A percentile compares a stretch with the other conserved stretches of the same genome.
phyloP scores from a whole-genome alignment of 805 yeast genomes.

The Ogataea zsoltii region DNA sequence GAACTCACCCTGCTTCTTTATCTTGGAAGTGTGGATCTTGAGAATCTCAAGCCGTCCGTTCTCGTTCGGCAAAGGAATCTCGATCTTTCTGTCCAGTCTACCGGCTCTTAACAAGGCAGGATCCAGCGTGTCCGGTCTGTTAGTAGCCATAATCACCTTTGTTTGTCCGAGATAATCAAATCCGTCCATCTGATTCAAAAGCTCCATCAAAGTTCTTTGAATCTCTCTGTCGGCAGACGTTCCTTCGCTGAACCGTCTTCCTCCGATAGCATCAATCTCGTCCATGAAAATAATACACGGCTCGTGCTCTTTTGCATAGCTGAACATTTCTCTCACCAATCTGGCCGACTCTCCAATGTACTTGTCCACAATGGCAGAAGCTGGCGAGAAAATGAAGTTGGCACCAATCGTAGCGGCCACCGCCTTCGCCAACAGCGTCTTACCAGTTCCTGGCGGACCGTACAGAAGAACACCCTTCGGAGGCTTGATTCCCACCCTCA shows the following conservation, averaged over 20 bases:
- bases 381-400: constrained; percentile 96
- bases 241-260: constrained; percentile 96
- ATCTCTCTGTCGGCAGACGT: constrained; percentile 98
- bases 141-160: constrained; percentile 98
- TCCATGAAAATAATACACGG: constrained; percentile 99
- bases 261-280: constrained; percentile 98
- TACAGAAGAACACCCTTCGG: constrained; percentile 96
- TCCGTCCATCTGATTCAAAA: constrained; percentile 97
- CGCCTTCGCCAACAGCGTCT: constrained; percentile 93
- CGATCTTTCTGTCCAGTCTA: constrained; percentile 93
- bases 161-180: constrained; percentile 96
- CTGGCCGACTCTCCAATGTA: constrained; percentile 98
- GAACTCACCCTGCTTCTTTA: constrained; percentile 89
- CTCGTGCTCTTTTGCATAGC: constrained; percentile 96
- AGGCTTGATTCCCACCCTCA: constrained; percentile 97
- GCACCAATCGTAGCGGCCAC: constrained; percentile 99
- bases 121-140: constrained; percentile 96
- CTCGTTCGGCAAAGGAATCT: constrained; percentile 93
- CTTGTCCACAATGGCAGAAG: constrained; percentile 96
- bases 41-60: constrained; percentile 92
- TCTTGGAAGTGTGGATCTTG: constrained; percentile 86
- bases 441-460: constrained; percentile 99
- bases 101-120: constrained; percentile 98
- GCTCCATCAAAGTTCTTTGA: constrained; percentile 96
- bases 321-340: constrained; percentile 95